Conservation (phyloP, 768 basidiomycete genomes). For the Suillus brevipes region DNA sequence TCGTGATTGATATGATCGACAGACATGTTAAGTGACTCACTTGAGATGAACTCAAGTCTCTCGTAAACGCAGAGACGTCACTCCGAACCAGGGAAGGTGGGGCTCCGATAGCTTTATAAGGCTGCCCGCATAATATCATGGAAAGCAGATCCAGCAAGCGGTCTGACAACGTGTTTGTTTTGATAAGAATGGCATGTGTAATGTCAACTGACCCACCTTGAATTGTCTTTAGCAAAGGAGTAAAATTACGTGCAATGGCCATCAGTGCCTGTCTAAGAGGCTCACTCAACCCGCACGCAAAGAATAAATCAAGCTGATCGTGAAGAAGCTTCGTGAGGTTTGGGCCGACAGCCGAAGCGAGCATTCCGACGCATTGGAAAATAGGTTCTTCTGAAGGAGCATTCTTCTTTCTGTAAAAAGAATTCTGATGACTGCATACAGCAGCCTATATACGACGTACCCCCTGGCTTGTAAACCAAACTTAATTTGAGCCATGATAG, state of each 20-base stretch:
- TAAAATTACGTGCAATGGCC: slow-evolving; percentile 86
- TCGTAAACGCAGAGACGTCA: slow-evolving; percentile 48
- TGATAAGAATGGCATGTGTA: background rate
- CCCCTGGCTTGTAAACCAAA: slow-evolving; percentile 84
- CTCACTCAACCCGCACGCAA: slow-evolving; percentile 90
- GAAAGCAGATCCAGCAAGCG: slow-evolving; percentile 88
- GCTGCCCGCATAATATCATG: slow-evolving; percentile 73
- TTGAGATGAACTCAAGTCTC: slow-evolving; percentile 55
- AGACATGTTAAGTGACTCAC: slow-evolving; percentile 26
- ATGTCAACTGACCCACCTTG: slow-evolving; percentile 57
- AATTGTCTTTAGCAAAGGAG: slow-evolving; percentile 86
- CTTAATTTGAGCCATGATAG: slow-evolving; percentile 87
- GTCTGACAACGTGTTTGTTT: slow-evolving; percentile 47
- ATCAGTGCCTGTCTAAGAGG: slow-evolving; percentile 82
- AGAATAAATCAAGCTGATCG: slow-evolving; percentile 96
- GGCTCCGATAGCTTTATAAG: slow-evolving; percentile 87
- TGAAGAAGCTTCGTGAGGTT: slow-evolving; percentile 94
- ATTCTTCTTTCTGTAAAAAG: slow-evolving; percentile 67
- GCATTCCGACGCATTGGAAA: slow-evolving; percentile 97
- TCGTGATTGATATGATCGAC: background rate
- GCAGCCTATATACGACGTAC: slow-evolving; percentile 40
- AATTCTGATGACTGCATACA: slow-evolving; percentile 9
- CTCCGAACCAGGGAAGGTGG: slow-evolving; percentile 60
- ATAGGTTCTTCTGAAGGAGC: slow-evolving; percentile 93
- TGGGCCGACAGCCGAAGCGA: slow-evolving; percentile 92